phyloP scores from a whole-genome alignment of 495 filamentous ascomycete genomes.

The Pyrenula massariospora region DNA sequence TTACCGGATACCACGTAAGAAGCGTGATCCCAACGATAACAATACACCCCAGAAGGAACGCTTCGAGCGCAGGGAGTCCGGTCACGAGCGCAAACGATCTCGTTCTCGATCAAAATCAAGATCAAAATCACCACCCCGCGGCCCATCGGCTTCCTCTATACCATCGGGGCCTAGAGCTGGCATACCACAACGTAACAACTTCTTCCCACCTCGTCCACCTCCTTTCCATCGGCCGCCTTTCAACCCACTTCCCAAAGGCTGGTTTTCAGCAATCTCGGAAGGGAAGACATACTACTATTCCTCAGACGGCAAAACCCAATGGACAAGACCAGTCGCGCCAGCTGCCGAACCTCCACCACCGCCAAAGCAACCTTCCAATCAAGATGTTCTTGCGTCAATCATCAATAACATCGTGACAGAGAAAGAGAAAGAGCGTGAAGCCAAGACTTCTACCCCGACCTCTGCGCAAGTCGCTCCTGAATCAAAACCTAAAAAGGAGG shows the following conservation, averaged over 20 bases:
- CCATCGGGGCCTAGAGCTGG: conserved; percentile 59
- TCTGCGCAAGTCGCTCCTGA: conserved; percentile 33
- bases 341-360: conserved; percentile 49
- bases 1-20: conserved; percentile 86
- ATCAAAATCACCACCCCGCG: conserved; percentile 37
- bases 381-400: conserved; percentile 64
- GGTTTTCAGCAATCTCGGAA: conserved; percentile 61
- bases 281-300: conserved; percentile 76
- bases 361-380: conserved; percentile 53
- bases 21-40: conserved; percentile 42
- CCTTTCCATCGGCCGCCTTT: conserved; percentile 40
- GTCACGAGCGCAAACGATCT: conserved; percentile 44
- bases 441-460: conserved; percentile 39
- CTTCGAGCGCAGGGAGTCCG: conserved; percentile 55
- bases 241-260: conserved; percentile 60
- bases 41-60: conserved; percentile 36
- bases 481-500: conserved; percentile 53
- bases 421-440: conserved; percentile 55
- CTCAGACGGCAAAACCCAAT: conserved; percentile 60
- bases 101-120: conserved; percentile 40
- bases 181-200: conserved; percentile 51
- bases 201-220: conserved; percentile 32
- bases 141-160: conserved; percentile 33
- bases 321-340: conserved; percentile 60
- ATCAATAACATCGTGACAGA: conserved; percentile 70